phyloP scores from a whole-genome alignment of 257 asterid species.

The Solanum rostratum region DNA sequence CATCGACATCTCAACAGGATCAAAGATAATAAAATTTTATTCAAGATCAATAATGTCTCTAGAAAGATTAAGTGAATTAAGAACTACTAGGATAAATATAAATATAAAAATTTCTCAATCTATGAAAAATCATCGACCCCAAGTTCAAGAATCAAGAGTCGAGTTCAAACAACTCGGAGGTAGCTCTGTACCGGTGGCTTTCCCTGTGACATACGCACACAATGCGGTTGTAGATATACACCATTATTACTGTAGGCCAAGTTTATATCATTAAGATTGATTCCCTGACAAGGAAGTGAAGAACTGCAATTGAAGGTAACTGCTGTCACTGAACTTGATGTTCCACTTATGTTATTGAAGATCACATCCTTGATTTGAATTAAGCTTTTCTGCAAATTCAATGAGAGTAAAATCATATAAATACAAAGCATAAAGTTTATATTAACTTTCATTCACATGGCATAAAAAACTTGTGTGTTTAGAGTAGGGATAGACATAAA shows the following conservation, averaged over 20 bases:
- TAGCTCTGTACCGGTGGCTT: neutral
- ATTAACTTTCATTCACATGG: neutral
- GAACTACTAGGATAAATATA: no score
- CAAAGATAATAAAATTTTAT: neutral
- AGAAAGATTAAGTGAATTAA: neutral
- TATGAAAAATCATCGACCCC: no score
- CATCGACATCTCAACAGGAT: neutral
- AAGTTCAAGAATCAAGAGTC: neutral
- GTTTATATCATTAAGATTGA: neutral
- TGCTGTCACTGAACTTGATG: neutral
- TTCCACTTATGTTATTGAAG: neutral
- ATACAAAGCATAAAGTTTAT: neutral
- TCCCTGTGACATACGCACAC: neutral
- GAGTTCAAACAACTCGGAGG: neutral
- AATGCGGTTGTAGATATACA: neutral
- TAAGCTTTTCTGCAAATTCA: neutral
- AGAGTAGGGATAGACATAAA: no score
- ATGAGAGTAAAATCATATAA: neutral
- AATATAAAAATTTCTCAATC: no score
- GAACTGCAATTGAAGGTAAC: neutral
- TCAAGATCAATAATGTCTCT: neutral
- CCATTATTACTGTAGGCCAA: neutral
- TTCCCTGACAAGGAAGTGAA: neutral
- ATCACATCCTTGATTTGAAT: neutral
- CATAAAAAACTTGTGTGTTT: neutral